Percentiles rank a stretch among this genome's conserved stretches.
Evolutionary conservation across 2,329 filamentous ascomycete genomes (phyloP).

Genomic region (Periglandula ipomoeae): DNA sequence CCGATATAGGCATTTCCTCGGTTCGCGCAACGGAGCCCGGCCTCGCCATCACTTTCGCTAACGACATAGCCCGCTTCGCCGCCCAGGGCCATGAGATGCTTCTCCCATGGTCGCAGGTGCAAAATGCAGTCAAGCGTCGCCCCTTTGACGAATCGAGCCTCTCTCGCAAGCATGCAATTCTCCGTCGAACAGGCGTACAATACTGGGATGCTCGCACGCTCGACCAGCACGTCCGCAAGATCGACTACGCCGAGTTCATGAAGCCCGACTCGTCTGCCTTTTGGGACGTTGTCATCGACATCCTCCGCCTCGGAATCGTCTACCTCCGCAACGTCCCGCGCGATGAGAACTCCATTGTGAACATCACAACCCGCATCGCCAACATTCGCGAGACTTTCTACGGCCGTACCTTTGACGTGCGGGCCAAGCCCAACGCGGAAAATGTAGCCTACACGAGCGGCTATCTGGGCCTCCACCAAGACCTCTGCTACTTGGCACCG

Average conservation of each 20-base stretch:
- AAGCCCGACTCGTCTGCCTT: conserved; percentile 42
- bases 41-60: conserved; percentile 51
- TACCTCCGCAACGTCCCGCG: conserved; percentile 69
- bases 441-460: conserved; percentile 87
- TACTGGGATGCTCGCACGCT: conserved; percentile 34
- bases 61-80: conserved; percentile 29
- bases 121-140: conserved; percentile 20
- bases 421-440: conserved; percentile 70
- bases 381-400: conserved; percentile 82
- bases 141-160: conserved; percentile 10
- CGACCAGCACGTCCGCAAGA: conserved; percentile 37
- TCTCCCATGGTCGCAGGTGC: conserved; percentile 27
- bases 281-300: conserved; percentile 48
- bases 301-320: conserved; percentile 62
- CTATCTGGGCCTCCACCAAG: conserved; percentile 83
- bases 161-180: conserved; percentile 17
- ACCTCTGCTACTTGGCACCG: conserved; percentile 75
- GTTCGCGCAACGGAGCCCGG: conserved; percentile 25
- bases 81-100: conserved; percentile 20
- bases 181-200: conserved; percentile 22
- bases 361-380: conserved; percentile 65
- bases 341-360: conserved; percentile 53
- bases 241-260: conserved; percentile 69
- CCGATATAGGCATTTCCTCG: conserved; percentile 20
- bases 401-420: conserved; percentile 83